These are phyloP conservation scores for Jasminum sambac DNA, from an alignment of 257 asterid species.

Conservation along the genomic window DNA sequence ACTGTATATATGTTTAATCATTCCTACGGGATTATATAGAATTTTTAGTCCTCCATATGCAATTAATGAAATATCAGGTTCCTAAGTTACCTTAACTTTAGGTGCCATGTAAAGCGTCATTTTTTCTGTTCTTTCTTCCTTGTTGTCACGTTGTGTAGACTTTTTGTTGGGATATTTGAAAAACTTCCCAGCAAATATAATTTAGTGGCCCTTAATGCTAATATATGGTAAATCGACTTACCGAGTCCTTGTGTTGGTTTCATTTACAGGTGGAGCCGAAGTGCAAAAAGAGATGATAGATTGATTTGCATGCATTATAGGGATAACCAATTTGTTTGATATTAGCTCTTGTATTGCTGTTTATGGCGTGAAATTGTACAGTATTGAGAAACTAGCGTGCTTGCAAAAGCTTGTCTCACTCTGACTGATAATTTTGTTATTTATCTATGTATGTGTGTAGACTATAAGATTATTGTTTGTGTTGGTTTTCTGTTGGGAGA, in stretches of 20 bases:
- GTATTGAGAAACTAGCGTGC: slow-evolving; percentile 43
- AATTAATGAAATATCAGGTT: not conserved
- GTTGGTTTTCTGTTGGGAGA: slow-evolving; percentile 20
- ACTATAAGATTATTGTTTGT: slow-evolving; percentile 18
- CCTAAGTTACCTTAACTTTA: not conserved
- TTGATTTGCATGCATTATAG: slow-evolving; percentile 24
- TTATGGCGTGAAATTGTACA: slow-evolving; percentile 48
- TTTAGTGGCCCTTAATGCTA: not conserved
- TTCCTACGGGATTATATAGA: not conserved
- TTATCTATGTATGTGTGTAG: slow-evolving; percentile 24
- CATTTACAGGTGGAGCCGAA: slow-evolving; percentile 52
- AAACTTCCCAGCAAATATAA: not conserved
- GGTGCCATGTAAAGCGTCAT: not conserved
- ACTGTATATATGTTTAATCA: not conserved
- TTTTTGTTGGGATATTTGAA: too few species aligned
- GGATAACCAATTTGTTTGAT: slow-evolving; percentile 37
- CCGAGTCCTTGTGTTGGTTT: not conserved
- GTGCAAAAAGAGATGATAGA: slow-evolving; percentile 56
- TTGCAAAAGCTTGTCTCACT: slow-evolving; percentile 29
- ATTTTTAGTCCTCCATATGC: not conserved
- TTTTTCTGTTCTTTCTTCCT: not conserved
- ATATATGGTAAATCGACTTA: not conserved
- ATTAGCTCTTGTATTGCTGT: slow-evolving; percentile 33
- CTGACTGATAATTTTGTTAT: slow-evolving; percentile 27
- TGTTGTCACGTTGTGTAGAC: too few species aligned